These are phyloP conservation scores for Solanum sejunctum DNA, from an alignment of 257 asterid species.

Conservation along the genomic window DNA sequence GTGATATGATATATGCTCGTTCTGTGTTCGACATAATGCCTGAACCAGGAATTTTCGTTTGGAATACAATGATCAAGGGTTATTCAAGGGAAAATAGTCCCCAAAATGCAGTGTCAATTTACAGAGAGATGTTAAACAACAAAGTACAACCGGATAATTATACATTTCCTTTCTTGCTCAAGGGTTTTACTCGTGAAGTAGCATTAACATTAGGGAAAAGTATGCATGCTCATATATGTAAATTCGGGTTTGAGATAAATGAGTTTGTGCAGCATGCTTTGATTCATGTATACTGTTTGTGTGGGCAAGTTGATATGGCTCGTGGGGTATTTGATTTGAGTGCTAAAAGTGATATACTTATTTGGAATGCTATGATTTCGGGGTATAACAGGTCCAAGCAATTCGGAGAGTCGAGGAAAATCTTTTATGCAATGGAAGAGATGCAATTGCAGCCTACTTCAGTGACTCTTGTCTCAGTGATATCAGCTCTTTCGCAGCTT, in stretches of 20 bases:
- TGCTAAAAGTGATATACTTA: constrained; percentile 2
- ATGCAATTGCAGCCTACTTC: constrained; percentile 10
- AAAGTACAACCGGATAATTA: constrained; percentile 11
- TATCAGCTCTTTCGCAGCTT: constrained; percentile 18
- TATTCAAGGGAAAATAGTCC: constrained; percentile 6
- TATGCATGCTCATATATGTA: constrained; percentile 14
- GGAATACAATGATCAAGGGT: constrained; percentile 23
- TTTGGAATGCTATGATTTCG: constrained; percentile 20
- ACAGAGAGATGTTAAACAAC: constrained; percentile 10
- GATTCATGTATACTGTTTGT: constrained; percentile 9
- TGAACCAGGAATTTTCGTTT: constrained; percentile 11
- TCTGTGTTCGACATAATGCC: constrained; percentile 14
- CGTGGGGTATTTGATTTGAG: constrained; percentile 14
- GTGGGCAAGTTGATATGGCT: constrained; percentile 11
- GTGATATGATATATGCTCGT: constrained; percentile 12
- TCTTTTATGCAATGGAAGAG: constrained; percentile 15
- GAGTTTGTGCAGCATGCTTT: constrained; percentile 12
- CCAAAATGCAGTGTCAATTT: constrained; percentile 1
- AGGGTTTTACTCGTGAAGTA: constrained; percentile 9
- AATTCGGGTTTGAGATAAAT: constrained; percentile 16
- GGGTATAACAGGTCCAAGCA: constrained; percentile 11
- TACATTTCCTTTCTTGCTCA: constrained; percentile 20
- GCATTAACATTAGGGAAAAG: constrained; percentile 2
- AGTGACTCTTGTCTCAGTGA: constrained; percentile 11
- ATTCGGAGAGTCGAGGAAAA: constrained; percentile 6